Percentiles rank a stretch among this genome's conserved stretches.
Evolutionary conservation across 2,329 filamentous ascomycete species (phyloP).

Genomic region (Fulvia fulva): DNA sequence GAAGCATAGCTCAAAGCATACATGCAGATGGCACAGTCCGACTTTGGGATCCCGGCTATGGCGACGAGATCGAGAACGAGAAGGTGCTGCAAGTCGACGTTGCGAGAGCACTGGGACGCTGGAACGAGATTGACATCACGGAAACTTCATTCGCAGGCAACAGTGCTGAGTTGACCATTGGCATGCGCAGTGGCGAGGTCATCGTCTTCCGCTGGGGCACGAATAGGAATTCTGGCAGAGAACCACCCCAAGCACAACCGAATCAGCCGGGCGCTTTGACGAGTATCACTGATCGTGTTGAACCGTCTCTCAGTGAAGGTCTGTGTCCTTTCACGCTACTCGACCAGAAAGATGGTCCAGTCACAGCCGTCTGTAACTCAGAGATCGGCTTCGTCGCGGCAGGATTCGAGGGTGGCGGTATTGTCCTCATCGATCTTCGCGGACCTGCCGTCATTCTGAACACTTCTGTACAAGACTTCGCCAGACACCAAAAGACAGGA

Average conservation of each 20-base stretch:
- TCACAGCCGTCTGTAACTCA: slow-evolving; percentile 77
- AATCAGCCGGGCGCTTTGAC: slow-evolving; percentile 55
- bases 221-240: slow-evolving; percentile 68
- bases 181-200: slow-evolving; percentile 77
- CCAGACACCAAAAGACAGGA: slow-evolving; percentile 69
- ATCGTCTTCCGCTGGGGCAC: slow-evolving; percentile 83
- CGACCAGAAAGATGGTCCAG: slow-evolving; percentile 75
- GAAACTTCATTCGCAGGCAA: slow-evolving; percentile 74
- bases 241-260: slow-evolving; percentile 50
- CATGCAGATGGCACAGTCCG: slow-evolving; percentile 90
- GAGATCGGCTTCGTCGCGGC: slow-evolving; percentile 88
- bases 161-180: slow-evolving; percentile 80
- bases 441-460: slow-evolving; percentile 81
- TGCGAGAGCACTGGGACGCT: slow-evolving; percentile 74
- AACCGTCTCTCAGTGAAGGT: slow-evolving; percentile 71
- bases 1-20: slow-evolving; percentile 79
- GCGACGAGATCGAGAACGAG: slow-evolving; percentile 88
- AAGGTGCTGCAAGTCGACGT: slow-evolving; percentile 80
- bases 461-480: slow-evolving; percentile 66
- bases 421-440: slow-evolving; percentile 81
- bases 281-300: slow-evolving; percentile 68
- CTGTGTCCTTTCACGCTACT: slow-evolving; percentile 76
- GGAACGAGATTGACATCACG: slow-evolving; percentile 70
- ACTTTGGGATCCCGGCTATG: slow-evolving; percentile 88
- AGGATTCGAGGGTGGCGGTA: slow-evolving; percentile 75